Conservation (phyloP, 1,284 basidiomycete species). For the Vanrija humicola region DNA sequence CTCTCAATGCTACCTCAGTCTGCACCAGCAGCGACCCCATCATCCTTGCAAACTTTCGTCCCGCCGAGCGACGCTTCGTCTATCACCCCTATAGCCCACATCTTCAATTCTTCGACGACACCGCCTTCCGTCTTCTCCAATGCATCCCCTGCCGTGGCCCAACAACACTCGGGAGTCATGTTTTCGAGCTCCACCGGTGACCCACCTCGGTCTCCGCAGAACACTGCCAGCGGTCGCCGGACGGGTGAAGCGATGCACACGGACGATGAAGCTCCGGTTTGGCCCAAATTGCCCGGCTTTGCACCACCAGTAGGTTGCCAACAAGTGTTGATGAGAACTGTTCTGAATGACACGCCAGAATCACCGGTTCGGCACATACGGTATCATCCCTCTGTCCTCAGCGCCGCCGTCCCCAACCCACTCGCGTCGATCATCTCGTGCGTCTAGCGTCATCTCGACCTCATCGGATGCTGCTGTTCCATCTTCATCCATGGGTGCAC, state of each 20-base stretch:
- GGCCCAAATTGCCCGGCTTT: constrained; percentile 82
- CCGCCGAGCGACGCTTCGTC: constrained; percentile 15
- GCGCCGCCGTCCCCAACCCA: constrained; percentile 59
- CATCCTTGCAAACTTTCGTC: constrained; percentile 18
- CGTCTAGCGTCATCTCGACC: constrained; percentile 75
- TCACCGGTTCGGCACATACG: constrained; percentile 85
- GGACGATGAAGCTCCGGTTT: constrained; percentile 44
- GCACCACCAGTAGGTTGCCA: constrained; percentile 64
- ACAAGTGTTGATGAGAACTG: constrained; percentile 17
- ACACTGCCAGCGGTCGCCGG: constrained; percentile 29
- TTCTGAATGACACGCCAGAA: constrained; percentile 52
- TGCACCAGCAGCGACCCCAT: constrained; percentile 11
- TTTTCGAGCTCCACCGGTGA: background rate
- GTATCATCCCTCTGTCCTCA: constrained; percentile 59
- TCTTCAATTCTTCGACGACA: constrained; percentile 31
- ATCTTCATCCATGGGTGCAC: constrained; percentile 61
- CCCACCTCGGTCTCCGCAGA: constrained; percentile 26
- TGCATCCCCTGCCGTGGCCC: constrained; percentile 1
- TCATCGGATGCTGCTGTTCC: constrained; percentile 59
- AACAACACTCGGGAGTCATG: background rate
- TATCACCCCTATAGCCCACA: constrained; percentile 27
- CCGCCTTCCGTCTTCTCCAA: constrained; percentile 24
- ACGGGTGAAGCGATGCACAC: background rate
- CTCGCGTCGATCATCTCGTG: constrained; percentile 31
- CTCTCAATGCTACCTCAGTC: constrained; percentile 35